Conservation (phyloP, 768 basidiomycete species). For the Lentinula detonsa region DNA sequence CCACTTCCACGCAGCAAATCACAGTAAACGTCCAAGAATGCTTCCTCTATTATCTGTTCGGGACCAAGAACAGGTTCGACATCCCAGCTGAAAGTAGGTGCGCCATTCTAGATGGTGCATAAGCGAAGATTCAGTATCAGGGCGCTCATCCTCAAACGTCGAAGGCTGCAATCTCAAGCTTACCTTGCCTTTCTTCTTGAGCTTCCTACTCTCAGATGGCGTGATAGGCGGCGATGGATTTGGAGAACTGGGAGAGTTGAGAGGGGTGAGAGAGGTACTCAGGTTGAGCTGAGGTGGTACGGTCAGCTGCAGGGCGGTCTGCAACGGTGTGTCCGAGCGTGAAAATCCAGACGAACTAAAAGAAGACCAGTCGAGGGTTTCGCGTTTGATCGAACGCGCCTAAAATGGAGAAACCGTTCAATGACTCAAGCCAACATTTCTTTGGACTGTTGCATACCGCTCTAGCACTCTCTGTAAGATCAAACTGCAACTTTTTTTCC, state of each 20-base stretch:
- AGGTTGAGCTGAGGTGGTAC: slow-evolving; percentile 34
- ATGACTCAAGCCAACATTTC: neutral
- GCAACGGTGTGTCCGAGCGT: slow-evolving; percentile 69
- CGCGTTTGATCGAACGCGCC: slow-evolving; percentile 67
- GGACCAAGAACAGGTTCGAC: slow-evolving; percentile 74
- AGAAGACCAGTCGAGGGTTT: slow-evolving; percentile 87
- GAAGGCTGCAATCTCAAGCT: neutral
- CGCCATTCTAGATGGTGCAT: slow-evolving; percentile 15
- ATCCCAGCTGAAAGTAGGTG: slow-evolving; percentile 91
- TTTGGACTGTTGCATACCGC: slow-evolving; percentile 29
- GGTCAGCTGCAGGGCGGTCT: slow-evolving; percentile 77
- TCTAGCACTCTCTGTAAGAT: slow-evolving; percentile 84
- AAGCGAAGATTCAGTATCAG: slow-evolving; percentile 1
- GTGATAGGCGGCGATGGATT: neutral
- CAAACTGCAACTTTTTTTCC: slow-evolving; percentile 83
- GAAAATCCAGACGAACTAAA: slow-evolving; percentile 83
- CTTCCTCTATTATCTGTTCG: slow-evolving; percentile 84
- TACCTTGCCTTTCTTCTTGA: slow-evolving; percentile 77
- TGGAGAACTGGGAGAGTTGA: neutral
- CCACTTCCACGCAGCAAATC: slow-evolving; percentile 78
- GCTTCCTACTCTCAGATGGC: slow-evolving; percentile 64
- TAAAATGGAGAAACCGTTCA: slow-evolving; percentile 19
- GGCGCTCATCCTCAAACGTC: neutral
- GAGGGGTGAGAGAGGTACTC: slow-evolving; percentile 15
- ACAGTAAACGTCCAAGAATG: slow-evolving; percentile 84